Conservation (phyloP, 1,284 basidiomycete species). For the Phellinidium pouzarii region DNA sequence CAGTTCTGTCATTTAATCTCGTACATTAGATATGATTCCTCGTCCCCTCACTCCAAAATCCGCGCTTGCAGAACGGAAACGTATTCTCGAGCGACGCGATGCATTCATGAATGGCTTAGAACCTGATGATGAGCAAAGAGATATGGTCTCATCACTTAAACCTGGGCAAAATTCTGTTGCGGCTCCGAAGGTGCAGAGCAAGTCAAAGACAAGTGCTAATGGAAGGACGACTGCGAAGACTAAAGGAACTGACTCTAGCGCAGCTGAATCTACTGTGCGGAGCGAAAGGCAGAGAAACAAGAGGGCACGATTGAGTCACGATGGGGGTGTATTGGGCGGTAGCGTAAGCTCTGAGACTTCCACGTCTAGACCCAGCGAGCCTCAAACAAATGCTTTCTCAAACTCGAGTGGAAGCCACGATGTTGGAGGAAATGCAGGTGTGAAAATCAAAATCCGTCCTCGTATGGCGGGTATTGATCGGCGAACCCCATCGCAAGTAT, state of each 20-base stretch:
- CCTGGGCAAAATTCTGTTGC: constrained; percentile 27
- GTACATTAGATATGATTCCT: constrained; percentile 56
- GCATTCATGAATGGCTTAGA: constrained; percentile 9
- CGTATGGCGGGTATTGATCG: not conserved
- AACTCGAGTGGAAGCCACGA: not conserved
- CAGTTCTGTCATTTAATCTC: constrained; percentile 6
- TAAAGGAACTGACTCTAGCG: not conserved
- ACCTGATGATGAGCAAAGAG: constrained; percentile 44
- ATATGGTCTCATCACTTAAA: constrained; percentile 50
- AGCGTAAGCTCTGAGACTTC: not conserved
- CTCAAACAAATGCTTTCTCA: not conserved
- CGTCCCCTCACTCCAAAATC: constrained; percentile 48
- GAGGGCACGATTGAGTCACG: constrained; percentile 1
- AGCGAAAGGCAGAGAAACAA: constrained; percentile 11
- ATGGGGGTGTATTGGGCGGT: not conserved
- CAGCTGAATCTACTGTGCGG: not conserved
- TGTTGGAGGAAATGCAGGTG: not conserved
- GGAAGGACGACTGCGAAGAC: constrained; percentile 4
- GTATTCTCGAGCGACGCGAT: constrained; percentile 28
- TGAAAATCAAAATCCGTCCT: constrained; percentile 12
- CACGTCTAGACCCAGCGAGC: not conserved
- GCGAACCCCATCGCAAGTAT: not conserved
- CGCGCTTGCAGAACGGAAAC: constrained; percentile 49
- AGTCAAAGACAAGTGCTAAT: constrained; percentile 1
- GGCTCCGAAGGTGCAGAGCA: constrained; percentile 25